Evolutionary conservation across 2,329 filamentous ascomycete species (phyloP).

Genomic region (Ophiostoma novo-ulmi): DNA sequence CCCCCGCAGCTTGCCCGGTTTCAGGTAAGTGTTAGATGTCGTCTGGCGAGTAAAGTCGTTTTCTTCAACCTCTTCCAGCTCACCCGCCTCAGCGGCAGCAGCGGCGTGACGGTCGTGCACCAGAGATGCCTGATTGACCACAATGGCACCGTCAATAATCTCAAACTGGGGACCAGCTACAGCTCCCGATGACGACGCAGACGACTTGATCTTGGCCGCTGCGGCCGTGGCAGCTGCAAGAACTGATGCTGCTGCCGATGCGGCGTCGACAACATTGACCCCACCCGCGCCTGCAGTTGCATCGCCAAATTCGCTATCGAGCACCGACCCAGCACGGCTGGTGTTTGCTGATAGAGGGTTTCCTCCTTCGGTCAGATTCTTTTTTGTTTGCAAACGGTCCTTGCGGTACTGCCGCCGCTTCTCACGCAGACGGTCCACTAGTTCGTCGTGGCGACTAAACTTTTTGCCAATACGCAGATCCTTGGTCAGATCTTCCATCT

Average conservation of each 20-base stretch:
- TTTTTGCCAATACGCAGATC: constrained; percentile 68
- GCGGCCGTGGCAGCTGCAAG: constrained; percentile 17
- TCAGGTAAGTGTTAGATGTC: constrained; percentile 62
- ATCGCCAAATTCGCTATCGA: constrained; percentile 5
- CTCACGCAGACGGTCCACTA: constrained; percentile 60
- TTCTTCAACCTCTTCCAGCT: constrained; percentile 64
- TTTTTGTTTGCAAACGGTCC: constrained; percentile 39
- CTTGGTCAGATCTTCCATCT: constrained; percentile 67
- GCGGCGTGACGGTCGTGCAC: constrained; percentile 64
- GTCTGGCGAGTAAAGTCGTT: constrained; percentile 70
- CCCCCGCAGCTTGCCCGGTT: constrained; percentile 56
- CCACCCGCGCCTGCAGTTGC: not conserved
- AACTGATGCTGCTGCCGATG: constrained; percentile 24
- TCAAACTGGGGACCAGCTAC: constrained; percentile 51
- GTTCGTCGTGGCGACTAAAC: constrained; percentile 67
- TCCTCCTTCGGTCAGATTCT: constrained; percentile 29
- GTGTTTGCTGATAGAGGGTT: not conserved
- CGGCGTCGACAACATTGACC: constrained; percentile 17
- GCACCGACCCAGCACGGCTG: constrained; percentile 13
- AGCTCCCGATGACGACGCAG: constrained; percentile 17
- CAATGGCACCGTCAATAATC: constrained; percentile 66
- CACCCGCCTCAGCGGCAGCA: constrained; percentile 47
- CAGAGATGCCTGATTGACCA: constrained; percentile 63
- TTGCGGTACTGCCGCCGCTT: constrained; percentile 33
- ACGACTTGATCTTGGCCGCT: constrained; percentile 8